These are phyloP conservation scores for Apiospora pterosperma DNA, from an alignment of 2,329 filamentous ascomycete species.

Conservation along the genomic window DNA sequence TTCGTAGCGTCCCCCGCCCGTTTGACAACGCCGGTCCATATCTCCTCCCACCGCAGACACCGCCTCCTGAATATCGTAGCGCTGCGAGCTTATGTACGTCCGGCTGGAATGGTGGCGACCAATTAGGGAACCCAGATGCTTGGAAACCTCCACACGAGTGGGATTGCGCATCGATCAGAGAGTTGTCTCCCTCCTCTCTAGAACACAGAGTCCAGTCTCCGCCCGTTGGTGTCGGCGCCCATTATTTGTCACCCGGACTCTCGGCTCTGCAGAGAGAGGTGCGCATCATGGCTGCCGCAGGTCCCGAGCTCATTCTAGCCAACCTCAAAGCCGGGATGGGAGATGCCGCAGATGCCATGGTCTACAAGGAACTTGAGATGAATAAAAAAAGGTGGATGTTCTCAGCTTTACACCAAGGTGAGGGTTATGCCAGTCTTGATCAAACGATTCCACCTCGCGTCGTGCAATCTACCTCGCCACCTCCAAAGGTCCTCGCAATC, in stretches of 20 bases:
- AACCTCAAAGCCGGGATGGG: slow-evolving; percentile 52
- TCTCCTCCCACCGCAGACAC: slow-evolving; percentile 16
- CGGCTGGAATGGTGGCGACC: slow-evolving; percentile 17
- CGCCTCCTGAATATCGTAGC: slow-evolving; percentile 14
- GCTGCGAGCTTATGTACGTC: slow-evolving; percentile 19
- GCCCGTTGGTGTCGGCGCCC: slow-evolving; percentile 11
- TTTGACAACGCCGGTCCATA: slow-evolving; percentile 20
- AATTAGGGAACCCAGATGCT: slow-evolving; percentile 34
- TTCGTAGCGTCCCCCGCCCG: slow-evolving; percentile 7
- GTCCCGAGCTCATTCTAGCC: slow-evolving; percentile 47
- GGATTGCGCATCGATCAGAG: slow-evolving; percentile 30
- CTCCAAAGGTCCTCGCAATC: slow-evolving; percentile 41
- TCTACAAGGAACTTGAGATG: slow-evolving; percentile 49
- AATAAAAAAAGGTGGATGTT: slow-evolving; percentile 62
- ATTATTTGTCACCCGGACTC: slow-evolving; percentile 28
- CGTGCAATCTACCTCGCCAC: slow-evolving; percentile 15
- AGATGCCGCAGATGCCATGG: slow-evolving; percentile 38
- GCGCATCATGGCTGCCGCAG: slow-evolving; percentile 51
- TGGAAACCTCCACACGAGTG: slow-evolving; percentile 45
- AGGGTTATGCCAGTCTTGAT: slow-evolving; percentile 30
- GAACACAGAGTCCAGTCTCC: slow-evolving; percentile 17
- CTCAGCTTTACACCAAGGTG: slow-evolving; percentile 47
- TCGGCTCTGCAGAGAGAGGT: slow-evolving; percentile 49
- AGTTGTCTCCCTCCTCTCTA: slow-evolving; percentile 13
- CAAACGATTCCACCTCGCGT: slow-evolving; percentile 9